Evolutionary conservation across 1,284 basidiomycete species (phyloP).

Genomic region (Violaceomyces palustris): DNA sequence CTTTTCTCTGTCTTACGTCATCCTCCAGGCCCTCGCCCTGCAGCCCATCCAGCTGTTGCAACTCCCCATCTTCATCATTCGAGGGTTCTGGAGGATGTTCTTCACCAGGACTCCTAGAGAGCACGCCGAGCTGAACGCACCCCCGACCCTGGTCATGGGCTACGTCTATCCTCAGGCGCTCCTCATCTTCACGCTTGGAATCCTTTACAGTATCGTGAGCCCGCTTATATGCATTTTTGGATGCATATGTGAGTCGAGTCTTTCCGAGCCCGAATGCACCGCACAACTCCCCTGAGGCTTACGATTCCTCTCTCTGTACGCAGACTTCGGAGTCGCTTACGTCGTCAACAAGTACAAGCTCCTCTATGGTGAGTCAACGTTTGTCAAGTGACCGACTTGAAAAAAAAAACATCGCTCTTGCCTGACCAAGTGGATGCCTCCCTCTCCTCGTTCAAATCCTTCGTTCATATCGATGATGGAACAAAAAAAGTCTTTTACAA

Average conservation of each 20-base stretch:
- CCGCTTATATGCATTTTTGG: slow-evolving; percentile 91
- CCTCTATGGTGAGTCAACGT: slow-evolving; percentile 68
- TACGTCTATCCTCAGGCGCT: slow-evolving; percentile 86
- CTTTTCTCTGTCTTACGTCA: slow-evolving; percentile 92
- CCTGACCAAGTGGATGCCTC: no score
- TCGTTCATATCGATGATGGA: no score
- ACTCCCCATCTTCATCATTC: slow-evolving; percentile 39
- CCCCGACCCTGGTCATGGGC: slow-evolving; percentile 72
- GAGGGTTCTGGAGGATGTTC: slow-evolving; percentile 31
- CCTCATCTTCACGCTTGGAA: slow-evolving; percentile 86
- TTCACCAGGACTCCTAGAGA: slow-evolving; percentile 59
- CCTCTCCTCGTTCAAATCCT: slow-evolving; percentile 8
- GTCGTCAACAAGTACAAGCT: slow-evolving; percentile 90
- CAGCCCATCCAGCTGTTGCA: slow-evolving; percentile 81
- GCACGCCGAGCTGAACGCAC: slow-evolving; percentile 91
- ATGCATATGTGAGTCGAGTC: slow-evolving; percentile 65
- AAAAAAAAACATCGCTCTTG: no score
- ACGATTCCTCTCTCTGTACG: neutral
- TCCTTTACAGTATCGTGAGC: slow-evolving; percentile 90
- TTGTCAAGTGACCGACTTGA: no score
- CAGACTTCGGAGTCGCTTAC: slow-evolving; percentile 77
- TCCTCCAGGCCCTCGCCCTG: slow-evolving; percentile 84
- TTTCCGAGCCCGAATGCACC: no score
- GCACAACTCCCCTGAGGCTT: no score
- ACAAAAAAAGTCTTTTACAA: slow-evolving; percentile 72